These are phyloP conservation scores for Phoma sp. DNA, from an alignment of 2,329 filamentous ascomycete genomes.

Conservation along the genomic window DNA sequence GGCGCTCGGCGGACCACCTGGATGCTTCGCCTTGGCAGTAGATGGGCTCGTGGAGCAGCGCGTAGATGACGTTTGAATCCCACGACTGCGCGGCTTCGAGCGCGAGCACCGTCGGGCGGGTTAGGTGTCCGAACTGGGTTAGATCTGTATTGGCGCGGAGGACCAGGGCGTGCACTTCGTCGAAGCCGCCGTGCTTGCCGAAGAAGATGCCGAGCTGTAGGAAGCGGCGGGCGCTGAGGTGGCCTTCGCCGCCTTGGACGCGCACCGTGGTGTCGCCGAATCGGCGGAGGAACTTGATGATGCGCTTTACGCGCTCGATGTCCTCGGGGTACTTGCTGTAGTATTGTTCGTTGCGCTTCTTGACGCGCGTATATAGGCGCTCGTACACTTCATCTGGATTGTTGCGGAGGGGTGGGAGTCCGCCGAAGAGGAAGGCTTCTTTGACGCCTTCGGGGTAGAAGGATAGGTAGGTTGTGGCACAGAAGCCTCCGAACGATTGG, in stretches of 20 bases:
- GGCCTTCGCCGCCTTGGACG: conserved; percentile 72
- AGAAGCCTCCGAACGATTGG: conserved; percentile 92
- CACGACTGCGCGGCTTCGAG: conserved; percentile 73
- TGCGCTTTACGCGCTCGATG: conserved; percentile 67
- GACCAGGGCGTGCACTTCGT: conserved; percentile 61
- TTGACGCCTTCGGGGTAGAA: conserved; percentile 77
- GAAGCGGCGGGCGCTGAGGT: conserved; percentile 74
- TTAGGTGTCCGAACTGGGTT: conserved; percentile 76
- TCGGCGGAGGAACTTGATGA: conserved; percentile 68
- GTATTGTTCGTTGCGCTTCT: conserved; percentile 76
- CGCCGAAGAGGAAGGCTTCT: conserved; percentile 84
- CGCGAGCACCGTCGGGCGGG: conserved; percentile 70
- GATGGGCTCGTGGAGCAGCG: conserved; percentile 83
- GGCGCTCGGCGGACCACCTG: conserved; percentile 75
- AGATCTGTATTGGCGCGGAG: conserved; percentile 75
- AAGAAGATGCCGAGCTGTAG: conserved; percentile 79
- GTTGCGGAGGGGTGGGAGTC: conserved; percentile 77
- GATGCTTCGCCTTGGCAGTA: conserved; percentile 76
- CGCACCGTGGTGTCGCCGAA: conserved; percentile 64
- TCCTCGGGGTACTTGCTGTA: conserved; percentile 89
- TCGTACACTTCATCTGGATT: conserved; percentile 77
- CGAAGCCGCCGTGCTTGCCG: conserved; percentile 68
- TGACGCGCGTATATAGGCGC: conserved; percentile 71
- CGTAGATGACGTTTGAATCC: conserved; percentile 82
- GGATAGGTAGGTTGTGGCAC: conserved; percentile 81